Conservation (phyloP, 306 rosid species). For the Medicago ruthenica region DNA sequence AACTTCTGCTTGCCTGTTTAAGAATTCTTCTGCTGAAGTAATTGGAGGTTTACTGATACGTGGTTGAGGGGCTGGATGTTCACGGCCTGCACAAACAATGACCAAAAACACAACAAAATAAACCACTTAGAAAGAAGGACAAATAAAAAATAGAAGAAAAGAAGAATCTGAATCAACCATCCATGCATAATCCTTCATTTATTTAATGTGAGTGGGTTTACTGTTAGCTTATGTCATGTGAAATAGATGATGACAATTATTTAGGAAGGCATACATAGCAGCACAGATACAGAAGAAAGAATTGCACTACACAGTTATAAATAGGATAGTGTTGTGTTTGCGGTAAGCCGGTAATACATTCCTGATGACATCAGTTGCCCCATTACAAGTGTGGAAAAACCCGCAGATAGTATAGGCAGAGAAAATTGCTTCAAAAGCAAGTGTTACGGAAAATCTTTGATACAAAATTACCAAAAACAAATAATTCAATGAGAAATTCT, state of each 20-base stretch:
- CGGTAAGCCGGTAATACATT: not conserved
- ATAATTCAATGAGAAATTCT: not conserved
- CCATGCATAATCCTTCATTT: conserved; percentile 6
- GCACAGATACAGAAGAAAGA: conserved; percentile 22
- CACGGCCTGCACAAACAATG: conserved; percentile 50
- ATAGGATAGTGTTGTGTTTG: conserved; percentile 1
- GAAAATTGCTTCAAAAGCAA: conserved; percentile 16
- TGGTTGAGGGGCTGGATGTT: conserved; percentile 55
- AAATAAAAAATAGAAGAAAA: conserved; percentile 7
- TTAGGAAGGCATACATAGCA: not conserved
- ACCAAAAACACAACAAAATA: conserved; percentile 17
- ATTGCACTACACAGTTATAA: conserved; percentile 3
- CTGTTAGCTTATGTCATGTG: not conserved
- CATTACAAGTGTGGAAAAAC: conserved; percentile 27
- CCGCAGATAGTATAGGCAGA: not conserved
- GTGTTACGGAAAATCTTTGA: not conserved
- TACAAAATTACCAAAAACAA: conserved; percentile 22
- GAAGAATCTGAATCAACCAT: conserved; percentile 9
- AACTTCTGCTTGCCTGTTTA: conserved; percentile 69
- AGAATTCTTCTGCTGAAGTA: conserved; percentile 64
- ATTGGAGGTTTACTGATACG: conserved; percentile 61
- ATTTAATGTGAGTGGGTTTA: not conserved
- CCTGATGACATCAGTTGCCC: conserved; percentile 12
- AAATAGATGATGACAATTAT: not conserved
- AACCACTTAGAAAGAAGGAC: not conserved